Conservation (phyloP, 2,329 filamentous ascomycete species). For the Byssochlamys sp. region DNA sequence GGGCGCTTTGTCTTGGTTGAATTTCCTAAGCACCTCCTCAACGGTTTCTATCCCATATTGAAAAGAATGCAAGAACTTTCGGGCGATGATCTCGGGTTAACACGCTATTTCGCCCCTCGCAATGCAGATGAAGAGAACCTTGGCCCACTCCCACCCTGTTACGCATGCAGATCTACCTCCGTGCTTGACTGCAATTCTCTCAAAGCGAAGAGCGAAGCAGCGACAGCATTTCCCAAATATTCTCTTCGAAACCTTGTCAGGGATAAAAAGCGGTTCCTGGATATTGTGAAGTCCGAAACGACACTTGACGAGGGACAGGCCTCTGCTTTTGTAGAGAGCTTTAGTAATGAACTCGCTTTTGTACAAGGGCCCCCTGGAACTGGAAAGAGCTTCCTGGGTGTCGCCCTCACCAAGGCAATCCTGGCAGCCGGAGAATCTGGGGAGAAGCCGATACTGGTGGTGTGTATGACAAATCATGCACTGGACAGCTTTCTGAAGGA, state of each 20-base stretch:
- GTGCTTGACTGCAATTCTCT: neutral
- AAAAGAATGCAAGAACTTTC: conserved; percentile 9
- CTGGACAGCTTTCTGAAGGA: conserved; percentile 21
- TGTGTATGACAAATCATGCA: conserved; percentile 24
- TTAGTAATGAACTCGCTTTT: conserved; percentile 13
- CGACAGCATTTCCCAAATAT: neutral
- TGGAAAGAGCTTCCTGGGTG: conserved; percentile 16
- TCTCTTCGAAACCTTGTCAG: neutral
- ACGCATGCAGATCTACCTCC: conserved; percentile 1
- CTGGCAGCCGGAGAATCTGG: conserved; percentile 11
- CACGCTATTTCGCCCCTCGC: conserved; percentile 12
- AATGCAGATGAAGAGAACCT: conserved; percentile 1
- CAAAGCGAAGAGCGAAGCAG: neutral
- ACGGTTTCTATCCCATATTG: conserved; percentile 11
- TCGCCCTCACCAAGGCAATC: conserved; percentile 14
- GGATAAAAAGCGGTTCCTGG: conserved; percentile 3
- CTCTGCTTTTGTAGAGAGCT: conserved; percentile 11
- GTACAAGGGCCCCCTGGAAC: conserved; percentile 22
- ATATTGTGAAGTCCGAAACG: conserved; percentile 7
- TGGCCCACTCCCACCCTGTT: conserved; percentile 4
- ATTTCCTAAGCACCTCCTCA: conserved; percentile 10
- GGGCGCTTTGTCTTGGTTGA: conserved; percentile 13
- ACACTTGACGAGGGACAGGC: conserved; percentile 15
- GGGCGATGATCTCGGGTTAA: conserved; percentile 10
- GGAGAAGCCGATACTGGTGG: conserved; percentile 19